Conservation (phyloP, 768 basidiomycete genomes). For the Terana coerulea region DNA sequence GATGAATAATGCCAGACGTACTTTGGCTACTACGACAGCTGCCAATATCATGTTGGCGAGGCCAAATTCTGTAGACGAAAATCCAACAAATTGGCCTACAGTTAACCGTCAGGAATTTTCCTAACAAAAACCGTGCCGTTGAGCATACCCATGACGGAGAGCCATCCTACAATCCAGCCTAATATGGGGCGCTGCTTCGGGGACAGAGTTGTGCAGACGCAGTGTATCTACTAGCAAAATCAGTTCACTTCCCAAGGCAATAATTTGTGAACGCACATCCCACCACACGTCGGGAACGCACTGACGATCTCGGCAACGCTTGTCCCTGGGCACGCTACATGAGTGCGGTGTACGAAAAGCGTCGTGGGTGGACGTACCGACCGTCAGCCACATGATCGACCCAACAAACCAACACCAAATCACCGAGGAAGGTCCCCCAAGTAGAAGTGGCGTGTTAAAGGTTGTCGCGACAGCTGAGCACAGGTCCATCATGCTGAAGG, state of each 20-base stretch:
- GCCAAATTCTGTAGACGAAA: constrained; percentile 84
- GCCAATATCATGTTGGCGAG: constrained; percentile 74
- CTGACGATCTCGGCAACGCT: constrained; percentile 77
- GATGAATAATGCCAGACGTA: constrained; percentile 11
- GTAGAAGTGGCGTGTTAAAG: constrained; percentile 67
- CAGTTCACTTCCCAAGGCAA: too few species aligned
- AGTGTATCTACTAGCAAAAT: constrained; percentile 58
- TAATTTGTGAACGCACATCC: too few species aligned
- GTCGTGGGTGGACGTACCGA: constrained; percentile 33
- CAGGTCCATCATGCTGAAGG: constrained; percentile 82
- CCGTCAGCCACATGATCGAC: constrained; percentile 67
- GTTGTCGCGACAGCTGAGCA: constrained; percentile 77
- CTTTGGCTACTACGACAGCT: constrained; percentile 64
- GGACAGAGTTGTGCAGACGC: constrained; percentile 75
- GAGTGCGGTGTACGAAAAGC: background rate
- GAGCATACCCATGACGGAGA: constrained; percentile 69
- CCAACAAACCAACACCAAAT: constrained; percentile 78
- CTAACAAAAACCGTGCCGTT: too few species aligned
- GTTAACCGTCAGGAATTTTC: background rate
- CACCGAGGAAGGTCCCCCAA: constrained; percentile 69
- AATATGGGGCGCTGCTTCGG: constrained; percentile 59
- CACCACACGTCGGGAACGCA: constrained; percentile 72
- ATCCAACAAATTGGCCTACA: constrained; percentile 75
- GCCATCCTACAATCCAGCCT: constrained; percentile 78
- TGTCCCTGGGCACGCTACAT: constrained; percentile 33